Conservation (phyloP, 352 stramenopile species). For the Globisporangium lucens region DNA sequence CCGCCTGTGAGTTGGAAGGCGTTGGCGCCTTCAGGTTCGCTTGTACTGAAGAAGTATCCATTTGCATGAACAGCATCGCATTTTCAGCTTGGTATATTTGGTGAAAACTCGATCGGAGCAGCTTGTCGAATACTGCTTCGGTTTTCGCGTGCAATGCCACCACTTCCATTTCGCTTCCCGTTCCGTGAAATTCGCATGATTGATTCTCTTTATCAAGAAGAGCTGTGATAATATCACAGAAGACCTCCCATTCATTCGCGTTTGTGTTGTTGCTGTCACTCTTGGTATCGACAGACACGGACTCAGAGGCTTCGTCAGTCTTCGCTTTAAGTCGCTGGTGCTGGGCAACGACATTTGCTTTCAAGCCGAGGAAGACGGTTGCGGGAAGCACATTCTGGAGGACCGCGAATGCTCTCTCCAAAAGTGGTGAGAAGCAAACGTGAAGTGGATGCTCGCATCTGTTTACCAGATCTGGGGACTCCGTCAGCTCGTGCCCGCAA, state of each 20-base stretch:
- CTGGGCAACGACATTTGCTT: conserved; percentile 8
- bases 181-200: background rate
- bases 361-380: conserved; percentile 8
- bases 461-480: conserved; percentile 22
- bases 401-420: conserved; percentile 33
- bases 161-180: background rate
- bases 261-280: background rate
- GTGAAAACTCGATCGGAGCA: conserved; percentile 45
- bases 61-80: conserved; percentile 34
- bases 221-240: conserved; percentile 5
- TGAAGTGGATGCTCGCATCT: conserved; percentile 43
- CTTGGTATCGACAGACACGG: background rate
- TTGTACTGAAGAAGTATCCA: conserved; percentile 24
- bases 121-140: conserved; percentile 30
- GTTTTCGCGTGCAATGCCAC: conserved; percentile 8
- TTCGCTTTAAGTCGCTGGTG: background rate
- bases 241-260: conserved; percentile 17
- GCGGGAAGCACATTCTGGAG: conserved; percentile 29
- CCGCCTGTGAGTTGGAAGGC: background rate
- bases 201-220: background rate
- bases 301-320: background rate
- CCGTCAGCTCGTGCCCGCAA: conserved; percentile 16
- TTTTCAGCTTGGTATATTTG: conserved; percentile 42
- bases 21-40: background rate
- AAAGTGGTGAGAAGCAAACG: conserved; percentile 26